phyloP scores from a whole-genome alignment of 371 early-diverging fungal species.

The Rhizopus arrhizus region DNA sequence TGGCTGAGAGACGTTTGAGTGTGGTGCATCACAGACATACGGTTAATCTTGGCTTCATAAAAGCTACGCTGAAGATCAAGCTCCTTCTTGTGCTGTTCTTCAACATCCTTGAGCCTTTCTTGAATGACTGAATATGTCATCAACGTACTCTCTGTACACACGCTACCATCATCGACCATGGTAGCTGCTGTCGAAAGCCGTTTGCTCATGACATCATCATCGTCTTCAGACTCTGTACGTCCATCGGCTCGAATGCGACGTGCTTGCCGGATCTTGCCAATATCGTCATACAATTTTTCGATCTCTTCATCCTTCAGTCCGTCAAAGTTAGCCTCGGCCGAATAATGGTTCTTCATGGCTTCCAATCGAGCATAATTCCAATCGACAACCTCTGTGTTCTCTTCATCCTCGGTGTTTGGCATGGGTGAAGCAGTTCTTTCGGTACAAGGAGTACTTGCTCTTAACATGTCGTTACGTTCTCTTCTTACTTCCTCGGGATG shows the following conservation, averaged over 20 bases:
- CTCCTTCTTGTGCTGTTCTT: conserved; percentile 59
- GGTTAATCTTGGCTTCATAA: conserved; percentile 60
- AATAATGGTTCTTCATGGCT: conserved; percentile 55
- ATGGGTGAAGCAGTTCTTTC: conserved; percentile 8
- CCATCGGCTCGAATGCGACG: conserved; percentile 58
- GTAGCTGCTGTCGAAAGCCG: conserved; percentile 32
- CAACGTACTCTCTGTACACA: conserved; percentile 46
- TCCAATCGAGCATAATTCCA: conserved; percentile 82
- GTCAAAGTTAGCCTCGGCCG: conserved; percentile 47
- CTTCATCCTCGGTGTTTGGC: conserved; percentile 49
- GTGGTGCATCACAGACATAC: conserved; percentile 45
- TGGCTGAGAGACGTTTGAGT: conserved; percentile 44
- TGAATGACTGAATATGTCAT: conserved; percentile 30
- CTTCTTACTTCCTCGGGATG: conserved; percentile 84
- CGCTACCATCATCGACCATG: conserved; percentile 47
- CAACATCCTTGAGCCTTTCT: conserved; percentile 55
- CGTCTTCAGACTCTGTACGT: conserved; percentile 50
- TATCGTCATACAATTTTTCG: conserved; percentile 61
- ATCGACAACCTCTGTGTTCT: conserved; percentile 58
- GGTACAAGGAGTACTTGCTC: conserved; percentile 23
- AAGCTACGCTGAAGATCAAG: conserved; percentile 56
- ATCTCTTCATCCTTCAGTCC: conserved; percentile 63
- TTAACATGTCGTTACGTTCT: conserved; percentile 64
- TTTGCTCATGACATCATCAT: conserved; percentile 36
- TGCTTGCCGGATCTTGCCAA: conserved; percentile 53